phyloP scores from a whole-genome alignment of 176 grass and related monocot genomes.

The Thinopyrum elongatum region DNA sequence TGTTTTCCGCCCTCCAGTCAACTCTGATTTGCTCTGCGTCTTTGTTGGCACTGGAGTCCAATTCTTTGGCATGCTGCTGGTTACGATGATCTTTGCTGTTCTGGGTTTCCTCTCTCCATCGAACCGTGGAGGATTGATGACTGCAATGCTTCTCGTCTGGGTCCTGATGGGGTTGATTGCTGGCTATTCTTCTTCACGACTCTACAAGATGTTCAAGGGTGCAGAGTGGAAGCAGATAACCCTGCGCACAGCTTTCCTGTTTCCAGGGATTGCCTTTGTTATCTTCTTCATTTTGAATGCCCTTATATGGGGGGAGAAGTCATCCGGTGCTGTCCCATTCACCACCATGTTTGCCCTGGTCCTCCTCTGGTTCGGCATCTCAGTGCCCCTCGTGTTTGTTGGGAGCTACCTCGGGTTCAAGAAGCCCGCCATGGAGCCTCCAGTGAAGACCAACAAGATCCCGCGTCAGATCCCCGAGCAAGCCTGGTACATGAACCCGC shows the following conservation, averaged over 20 bases:
- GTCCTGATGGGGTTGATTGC: slow-evolving; percentile 69
- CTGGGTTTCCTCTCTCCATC: slow-evolving; percentile 74
- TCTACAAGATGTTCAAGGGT: slow-evolving; percentile 80
- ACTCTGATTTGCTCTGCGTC: slow-evolving; percentile 57
- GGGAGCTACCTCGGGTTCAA: slow-evolving; percentile 73
- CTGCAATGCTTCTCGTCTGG: slow-evolving; percentile 69
- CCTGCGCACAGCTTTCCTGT: slow-evolving; percentile 49
- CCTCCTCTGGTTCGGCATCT: slow-evolving; percentile 73
- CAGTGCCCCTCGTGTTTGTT: slow-evolving; percentile 65
- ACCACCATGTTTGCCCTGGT: slow-evolving; percentile 76
- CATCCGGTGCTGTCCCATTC: slow-evolving; percentile 66
- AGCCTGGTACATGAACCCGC: slow-evolving; percentile 72
- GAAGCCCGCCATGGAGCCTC: slow-evolving; percentile 59
- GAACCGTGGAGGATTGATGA: slow-evolving; percentile 67
- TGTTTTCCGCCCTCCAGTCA: slow-evolving; percentile 55
- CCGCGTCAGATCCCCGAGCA: slow-evolving; percentile 64
- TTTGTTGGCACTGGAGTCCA: slow-evolving; percentile 68
- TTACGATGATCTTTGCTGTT: slow-evolving; percentile 72
- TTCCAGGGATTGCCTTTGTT: slow-evolving; percentile 53
- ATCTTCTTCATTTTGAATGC: slow-evolving; percentile 70
- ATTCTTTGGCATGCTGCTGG: slow-evolving; percentile 69
- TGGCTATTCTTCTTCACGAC: slow-evolving; percentile 59
- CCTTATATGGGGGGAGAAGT: slow-evolving; percentile 73
- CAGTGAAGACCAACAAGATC: slow-evolving; percentile 74
- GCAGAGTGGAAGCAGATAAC: slow-evolving; percentile 75